A percentile compares a stretch with the other conserved stretches of the same genome.
Conservation (phyloP, 2,329 filamentous ascomycete species). For the Phoma sp. region DNA sequence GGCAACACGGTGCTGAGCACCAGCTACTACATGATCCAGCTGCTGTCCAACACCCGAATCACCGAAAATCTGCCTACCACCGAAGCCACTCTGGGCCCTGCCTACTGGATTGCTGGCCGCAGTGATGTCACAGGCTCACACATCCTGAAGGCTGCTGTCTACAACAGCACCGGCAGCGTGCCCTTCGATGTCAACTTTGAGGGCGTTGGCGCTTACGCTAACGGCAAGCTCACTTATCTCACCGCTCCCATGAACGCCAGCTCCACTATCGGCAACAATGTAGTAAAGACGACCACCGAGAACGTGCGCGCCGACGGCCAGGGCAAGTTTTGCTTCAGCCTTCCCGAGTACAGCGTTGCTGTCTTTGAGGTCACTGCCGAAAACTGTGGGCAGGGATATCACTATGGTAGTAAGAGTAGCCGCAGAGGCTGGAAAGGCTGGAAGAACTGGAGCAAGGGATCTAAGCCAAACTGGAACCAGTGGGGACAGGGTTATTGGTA, state of each 20-base stretch:
- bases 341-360: conserved; percentile 1
- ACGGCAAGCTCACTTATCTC: not conserved
- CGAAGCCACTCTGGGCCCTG: not conserved
- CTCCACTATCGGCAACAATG: not conserved
- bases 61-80: not conserved
- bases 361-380: conserved; percentile 2
- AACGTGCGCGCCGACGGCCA: not conserved
- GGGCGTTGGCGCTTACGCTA: not conserved
- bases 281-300: not conserved
- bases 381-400: not conserved
- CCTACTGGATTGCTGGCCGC: conserved; percentile 1
- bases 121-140: conserved; percentile 1
- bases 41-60: not conserved
- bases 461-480: not conserved
- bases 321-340: not conserved
- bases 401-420: not conserved
- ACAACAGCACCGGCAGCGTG: not conserved
- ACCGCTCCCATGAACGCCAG: not conserved
- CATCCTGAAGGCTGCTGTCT: not conserved
- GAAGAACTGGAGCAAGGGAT: not conserved
- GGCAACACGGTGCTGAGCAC: not conserved
- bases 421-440: not conserved
- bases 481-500: not conserved
- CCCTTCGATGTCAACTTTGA: not conserved
- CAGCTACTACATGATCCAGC: not conserved